These are phyloP conservation scores for Phialophora chinensis DNA, from an alignment of 2,329 filamentous ascomycete genomes.

Conservation along the genomic window DNA sequence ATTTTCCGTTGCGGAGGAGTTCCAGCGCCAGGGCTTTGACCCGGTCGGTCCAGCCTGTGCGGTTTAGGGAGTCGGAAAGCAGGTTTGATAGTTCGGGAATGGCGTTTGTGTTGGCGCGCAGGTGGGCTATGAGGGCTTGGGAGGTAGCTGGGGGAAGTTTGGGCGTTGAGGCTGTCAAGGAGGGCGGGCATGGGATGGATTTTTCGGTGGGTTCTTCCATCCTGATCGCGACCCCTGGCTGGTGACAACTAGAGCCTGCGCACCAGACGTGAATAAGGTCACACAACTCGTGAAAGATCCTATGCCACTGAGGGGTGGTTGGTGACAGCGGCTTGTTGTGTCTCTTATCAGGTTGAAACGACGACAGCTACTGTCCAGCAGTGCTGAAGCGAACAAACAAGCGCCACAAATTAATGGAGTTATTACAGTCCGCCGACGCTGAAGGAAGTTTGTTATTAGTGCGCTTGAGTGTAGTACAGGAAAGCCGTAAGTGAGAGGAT, in stretches of 20 bases:
- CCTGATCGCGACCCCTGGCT: neutral
- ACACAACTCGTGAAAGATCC: neutral
- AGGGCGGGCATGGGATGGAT: constrained; percentile 25
- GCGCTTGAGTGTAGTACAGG: neutral
- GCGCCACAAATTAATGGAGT: neutral
- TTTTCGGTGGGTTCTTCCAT: neutral
- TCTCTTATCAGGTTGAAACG: neutral
- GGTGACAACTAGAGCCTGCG: neutral
- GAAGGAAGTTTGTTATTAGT: neutral
- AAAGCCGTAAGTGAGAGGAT: neutral
- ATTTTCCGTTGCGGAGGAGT: constrained; percentile 63
- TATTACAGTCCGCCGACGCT: neutral
- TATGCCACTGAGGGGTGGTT: neutral
- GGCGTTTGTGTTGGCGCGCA: constrained; percentile 46
- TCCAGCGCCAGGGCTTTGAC: constrained; percentile 61
- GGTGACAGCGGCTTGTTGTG: neutral
- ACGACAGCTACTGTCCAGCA: constrained; percentile 25
- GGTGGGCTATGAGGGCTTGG: constrained; percentile 36
- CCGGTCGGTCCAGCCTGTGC: constrained; percentile 64
- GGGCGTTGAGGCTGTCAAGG: constrained; percentile 26
- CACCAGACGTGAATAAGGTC: neutral
- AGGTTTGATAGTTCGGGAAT: constrained; percentile 62
- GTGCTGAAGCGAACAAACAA: constrained; percentile 10
- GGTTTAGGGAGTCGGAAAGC: constrained; percentile 61
- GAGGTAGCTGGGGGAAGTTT: constrained; percentile 29